Conservation (phyloP, 2,329 filamentous ascomycete species). For the Plectosphaerella sp. region DNA sequence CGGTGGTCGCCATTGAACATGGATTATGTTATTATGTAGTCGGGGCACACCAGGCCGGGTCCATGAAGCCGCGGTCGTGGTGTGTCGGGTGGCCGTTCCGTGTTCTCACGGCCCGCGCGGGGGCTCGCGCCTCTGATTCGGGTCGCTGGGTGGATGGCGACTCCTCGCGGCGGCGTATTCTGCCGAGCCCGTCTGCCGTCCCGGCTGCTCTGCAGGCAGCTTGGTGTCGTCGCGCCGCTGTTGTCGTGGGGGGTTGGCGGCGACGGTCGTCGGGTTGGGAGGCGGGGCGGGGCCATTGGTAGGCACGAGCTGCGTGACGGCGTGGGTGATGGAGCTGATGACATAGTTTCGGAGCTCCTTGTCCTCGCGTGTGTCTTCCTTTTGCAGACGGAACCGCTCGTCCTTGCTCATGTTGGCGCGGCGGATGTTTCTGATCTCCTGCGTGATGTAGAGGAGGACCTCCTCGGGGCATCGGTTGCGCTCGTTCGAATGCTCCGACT, state of each 20-base stretch:
- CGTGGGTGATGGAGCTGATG: constrained; percentile 67
- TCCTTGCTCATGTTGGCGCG: constrained; percentile 82
- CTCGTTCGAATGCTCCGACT: constrained; percentile 66
- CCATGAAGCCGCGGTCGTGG: neutral
- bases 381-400: constrained; percentile 74
- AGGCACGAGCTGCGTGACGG: constrained; percentile 64
- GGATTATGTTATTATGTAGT: neutral
- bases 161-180: constrained; percentile 46
- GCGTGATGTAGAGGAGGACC: constrained; percentile 84
- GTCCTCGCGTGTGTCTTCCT: constrained; percentile 73
- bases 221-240: constrained; percentile 50
- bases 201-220: constrained; percentile 55
- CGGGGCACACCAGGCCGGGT: neutral
- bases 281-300: constrained; percentile 24
- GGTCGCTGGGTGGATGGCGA: constrained; percentile 40
- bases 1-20: too few relatives aligned
- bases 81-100: constrained; percentile 1
- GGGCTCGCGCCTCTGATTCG: constrained; percentile 32
- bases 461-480: constrained; percentile 81
- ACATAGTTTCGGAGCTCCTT: constrained; percentile 71
- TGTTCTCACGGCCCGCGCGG: constrained; percentile 17
- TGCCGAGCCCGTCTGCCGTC: constrained; percentile 42
- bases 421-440: constrained; percentile 83
- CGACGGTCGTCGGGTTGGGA: constrained; percentile 15
- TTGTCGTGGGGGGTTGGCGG: constrained; percentile 16